phyloP scores from a whole-genome alignment of 2,329 filamentous ascomycete species.

The Aspergillus uvarum region DNA sequence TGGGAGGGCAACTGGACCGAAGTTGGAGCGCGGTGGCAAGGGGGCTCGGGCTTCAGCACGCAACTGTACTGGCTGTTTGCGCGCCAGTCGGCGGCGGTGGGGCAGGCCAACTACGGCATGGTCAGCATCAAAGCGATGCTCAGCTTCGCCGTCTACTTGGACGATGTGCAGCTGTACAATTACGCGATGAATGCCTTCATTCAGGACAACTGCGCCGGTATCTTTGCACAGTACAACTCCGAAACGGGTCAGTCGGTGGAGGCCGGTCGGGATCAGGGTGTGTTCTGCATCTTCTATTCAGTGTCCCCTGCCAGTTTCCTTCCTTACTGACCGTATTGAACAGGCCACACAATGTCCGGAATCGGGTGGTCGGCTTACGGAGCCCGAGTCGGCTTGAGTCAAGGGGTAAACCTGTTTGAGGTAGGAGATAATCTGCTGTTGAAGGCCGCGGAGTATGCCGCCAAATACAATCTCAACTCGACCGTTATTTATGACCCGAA shows the following conservation, averaged over 20 bases:
- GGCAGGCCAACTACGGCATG: slow-evolving; percentile 48
- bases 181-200: slow-evolving; percentile 41
- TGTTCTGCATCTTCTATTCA: no score
- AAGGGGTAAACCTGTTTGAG: slow-evolving; percentile 38
- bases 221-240: slow-evolving; percentile 28
- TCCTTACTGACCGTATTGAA: no score
- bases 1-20: slow-evolving; percentile 46
- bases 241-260: slow-evolving; percentile 40
- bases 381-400: slow-evolving; percentile 35
- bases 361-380: slow-evolving; percentile 39
- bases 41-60: slow-evolving; percentile 39
- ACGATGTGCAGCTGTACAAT: slow-evolving; percentile 44
- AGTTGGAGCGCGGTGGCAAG: slow-evolving; percentile 33
- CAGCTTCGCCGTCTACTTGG: slow-evolving; percentile 43
- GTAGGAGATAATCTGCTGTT: slow-evolving; percentile 35
- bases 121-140: slow-evolving; percentile 42
- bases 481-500: slow-evolving; percentile 37
- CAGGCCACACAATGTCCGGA: slow-evolving; percentile 29
- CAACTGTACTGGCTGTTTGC: slow-evolving; percentile 47
- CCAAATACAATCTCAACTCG: slow-evolving; percentile 41
- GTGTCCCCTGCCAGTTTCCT: no score
- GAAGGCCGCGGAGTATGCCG: slow-evolving; percentile 40
- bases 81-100: slow-evolving; percentile 39
- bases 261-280: slow-evolving; percentile 39
- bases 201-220: slow-evolving; percentile 40